phyloP scores from a whole-genome alignment of 176 grass and related monocot genomes.

The Metroxylon sagu region DNA sequence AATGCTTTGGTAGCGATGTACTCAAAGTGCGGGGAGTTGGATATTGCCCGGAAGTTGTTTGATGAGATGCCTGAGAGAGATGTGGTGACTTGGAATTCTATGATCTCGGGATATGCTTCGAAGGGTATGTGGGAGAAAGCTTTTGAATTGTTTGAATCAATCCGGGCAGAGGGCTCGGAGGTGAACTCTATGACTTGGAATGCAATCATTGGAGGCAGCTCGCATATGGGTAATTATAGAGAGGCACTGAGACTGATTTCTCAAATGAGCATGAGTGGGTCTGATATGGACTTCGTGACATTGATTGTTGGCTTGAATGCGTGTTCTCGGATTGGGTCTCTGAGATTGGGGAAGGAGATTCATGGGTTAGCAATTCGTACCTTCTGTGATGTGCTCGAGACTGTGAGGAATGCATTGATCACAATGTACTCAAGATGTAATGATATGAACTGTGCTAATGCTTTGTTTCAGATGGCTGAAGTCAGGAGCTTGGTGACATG shows the following conservation, averaged over 20 bases:
- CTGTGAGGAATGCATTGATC: constrained; percentile 17
- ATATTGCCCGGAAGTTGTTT: constrained; percentile 33
- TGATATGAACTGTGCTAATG: not conserved
- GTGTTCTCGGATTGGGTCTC: constrained; percentile 22
- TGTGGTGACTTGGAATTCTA: constrained; percentile 53
- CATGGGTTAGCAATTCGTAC: constrained; percentile 38
- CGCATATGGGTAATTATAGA: constrained; percentile 11
- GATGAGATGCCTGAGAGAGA: constrained; percentile 46
- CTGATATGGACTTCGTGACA: constrained; percentile 29
- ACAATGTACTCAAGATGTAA: constrained; percentile 22
- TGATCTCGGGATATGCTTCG: constrained; percentile 29
- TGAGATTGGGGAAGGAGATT: constrained; percentile 47
- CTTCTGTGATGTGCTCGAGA: constrained; percentile 1
- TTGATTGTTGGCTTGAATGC: constrained; percentile 50
- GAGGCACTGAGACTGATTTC: constrained; percentile 18
- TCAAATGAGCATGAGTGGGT: constrained; percentile 6
- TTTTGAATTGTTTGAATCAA: constrained; percentile 4
- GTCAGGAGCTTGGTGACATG: constrained; percentile 12
- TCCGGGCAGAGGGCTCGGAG: not conserved
- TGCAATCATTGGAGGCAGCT: constrained; percentile 13
- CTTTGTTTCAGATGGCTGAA: not conserved
- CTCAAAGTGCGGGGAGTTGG: constrained; percentile 33
- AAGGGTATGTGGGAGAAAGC: constrained; percentile 13
- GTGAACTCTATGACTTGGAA: constrained; percentile 19
- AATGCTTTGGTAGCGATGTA: constrained; percentile 52